Conservation (phyloP, 352 stramenopile species). For the Thalassiosira mediterranea region DNA sequence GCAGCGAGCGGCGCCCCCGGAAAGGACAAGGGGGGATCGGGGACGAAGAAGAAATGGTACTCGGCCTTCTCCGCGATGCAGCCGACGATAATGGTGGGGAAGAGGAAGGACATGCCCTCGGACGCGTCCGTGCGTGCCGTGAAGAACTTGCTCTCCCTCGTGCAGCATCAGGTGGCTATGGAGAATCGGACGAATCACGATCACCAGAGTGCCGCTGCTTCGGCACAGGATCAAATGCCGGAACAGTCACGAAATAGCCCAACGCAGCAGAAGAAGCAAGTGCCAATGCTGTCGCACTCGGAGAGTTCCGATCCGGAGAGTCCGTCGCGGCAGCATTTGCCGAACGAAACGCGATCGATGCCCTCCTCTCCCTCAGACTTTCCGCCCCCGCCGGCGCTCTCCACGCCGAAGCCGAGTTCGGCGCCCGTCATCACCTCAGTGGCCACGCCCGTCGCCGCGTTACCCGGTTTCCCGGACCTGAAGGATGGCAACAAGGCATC, state of each 20-base stretch:
- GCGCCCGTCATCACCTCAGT: background rate
- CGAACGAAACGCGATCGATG: no score
- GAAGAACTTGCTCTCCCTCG: conserved; percentile 41
- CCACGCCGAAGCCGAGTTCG: background rate
- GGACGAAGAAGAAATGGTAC: background rate
- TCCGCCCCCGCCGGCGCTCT: background rate
- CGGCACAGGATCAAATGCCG: background rate
- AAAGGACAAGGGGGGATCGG: background rate
- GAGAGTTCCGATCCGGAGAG: no score
- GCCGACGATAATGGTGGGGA: no score
- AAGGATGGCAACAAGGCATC: background rate
- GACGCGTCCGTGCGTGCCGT: conserved; percentile 37
- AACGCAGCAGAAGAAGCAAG: background rate
- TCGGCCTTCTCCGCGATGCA: no score
- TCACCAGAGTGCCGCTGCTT: background rate
- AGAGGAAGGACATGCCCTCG: conserved; percentile 19
- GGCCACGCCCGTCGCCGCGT: no score
- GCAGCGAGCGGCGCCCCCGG: no score
- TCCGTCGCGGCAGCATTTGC: no score
- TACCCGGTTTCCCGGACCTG: background rate
- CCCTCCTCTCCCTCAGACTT: background rate
- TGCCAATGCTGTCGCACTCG: background rate
- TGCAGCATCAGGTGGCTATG: conserved; percentile 20
- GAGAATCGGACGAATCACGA: conserved; percentile 1
- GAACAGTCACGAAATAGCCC: background rate